Evolutionary conservation across 129 eudicot genomes (phyloP).

Genomic region (Cynara cardunculus): DNA sequence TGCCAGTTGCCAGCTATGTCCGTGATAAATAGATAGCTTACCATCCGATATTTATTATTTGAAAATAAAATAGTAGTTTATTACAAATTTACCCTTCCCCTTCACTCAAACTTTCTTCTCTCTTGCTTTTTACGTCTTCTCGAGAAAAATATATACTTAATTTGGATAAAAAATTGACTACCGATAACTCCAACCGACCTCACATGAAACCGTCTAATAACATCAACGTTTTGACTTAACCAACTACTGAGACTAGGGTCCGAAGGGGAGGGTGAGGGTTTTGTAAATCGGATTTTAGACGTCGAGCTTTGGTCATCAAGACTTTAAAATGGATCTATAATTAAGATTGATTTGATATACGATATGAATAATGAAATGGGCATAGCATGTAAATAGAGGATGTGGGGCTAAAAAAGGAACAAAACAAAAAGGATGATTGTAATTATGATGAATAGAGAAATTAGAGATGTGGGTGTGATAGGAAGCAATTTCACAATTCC

Average conservation of each 20-base stretch:
- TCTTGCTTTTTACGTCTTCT: not conserved
- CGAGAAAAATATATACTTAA: not conserved
- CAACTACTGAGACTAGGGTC: no score
- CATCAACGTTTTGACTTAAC: no score
- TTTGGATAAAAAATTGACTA: not conserved
- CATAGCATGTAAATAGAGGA: no score
- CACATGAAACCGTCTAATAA: no score
- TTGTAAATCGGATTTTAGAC: no score
- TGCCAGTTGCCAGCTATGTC: slow-evolving; percentile 20
- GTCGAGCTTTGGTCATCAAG: not conserved
- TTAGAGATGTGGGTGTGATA: not conserved
- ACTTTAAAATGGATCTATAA: no score
- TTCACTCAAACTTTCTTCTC: not conserved
- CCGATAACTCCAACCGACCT: no score
- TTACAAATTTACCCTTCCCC: not conserved
- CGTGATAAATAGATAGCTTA: slow-evolving; percentile 40
- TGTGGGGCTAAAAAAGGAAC: no score
- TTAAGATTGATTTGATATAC: not conserved
- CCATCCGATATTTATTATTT: slow-evolving; percentile 7
- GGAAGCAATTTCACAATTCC: not conserved
- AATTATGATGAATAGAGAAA: not conserved
- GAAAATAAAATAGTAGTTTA: not conserved
- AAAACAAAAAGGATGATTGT: not conserved
- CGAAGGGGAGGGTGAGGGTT: no score
- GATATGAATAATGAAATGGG: not conserved